These are phyloP conservation scores for Candida boleticola DNA, from an alignment of 805 yeast genomes.

Conservation along the genomic window DNA sequence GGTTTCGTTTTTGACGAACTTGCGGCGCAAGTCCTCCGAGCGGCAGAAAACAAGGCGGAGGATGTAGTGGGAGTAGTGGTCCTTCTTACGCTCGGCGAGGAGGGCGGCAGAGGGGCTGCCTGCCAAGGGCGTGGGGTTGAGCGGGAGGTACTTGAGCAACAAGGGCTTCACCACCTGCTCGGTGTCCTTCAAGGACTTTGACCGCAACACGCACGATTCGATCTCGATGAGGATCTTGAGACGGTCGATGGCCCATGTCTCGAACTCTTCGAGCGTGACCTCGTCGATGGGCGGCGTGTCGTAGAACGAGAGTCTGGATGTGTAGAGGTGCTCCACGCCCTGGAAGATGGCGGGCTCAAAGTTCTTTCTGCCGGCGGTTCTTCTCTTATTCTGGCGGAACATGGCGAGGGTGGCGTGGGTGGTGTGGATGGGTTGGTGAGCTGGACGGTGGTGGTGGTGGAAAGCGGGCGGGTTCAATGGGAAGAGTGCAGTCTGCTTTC, in stretches of 20 bases:
- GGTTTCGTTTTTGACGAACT: slow-evolving; percentile 77
- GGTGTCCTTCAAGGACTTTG: slow-evolving; percentile 61
- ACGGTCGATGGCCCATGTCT: slow-evolving; percentile 93
- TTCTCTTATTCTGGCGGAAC: slow-evolving; percentile 74
- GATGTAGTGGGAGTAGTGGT: slow-evolving; percentile 88
- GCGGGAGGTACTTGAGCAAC: slow-evolving; percentile 63
- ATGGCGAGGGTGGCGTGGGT: no score
- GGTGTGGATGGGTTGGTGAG: not conserved
- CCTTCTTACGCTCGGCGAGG: slow-evolving; percentile 71
- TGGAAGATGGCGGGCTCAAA: slow-evolving; percentile 43
- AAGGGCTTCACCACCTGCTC: slow-evolving; percentile 65
- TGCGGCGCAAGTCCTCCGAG: slow-evolving; percentile 73
- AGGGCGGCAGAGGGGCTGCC: slow-evolving; percentile 18
- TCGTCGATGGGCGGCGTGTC: slow-evolving; percentile 76
- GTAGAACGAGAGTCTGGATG: slow-evolving; percentile 71
- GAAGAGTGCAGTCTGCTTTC: not conserved
- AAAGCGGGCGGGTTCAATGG: no score
- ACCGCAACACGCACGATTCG: slow-evolving; percentile 69
- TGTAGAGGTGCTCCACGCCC: slow-evolving; percentile 35
- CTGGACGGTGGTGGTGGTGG: not conserved
- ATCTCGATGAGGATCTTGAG: slow-evolving; percentile 79
- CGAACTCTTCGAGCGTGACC: slow-evolving; percentile 89
- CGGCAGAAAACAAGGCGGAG: slow-evolving; percentile 88
- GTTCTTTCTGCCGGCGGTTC: slow-evolving; percentile 71
- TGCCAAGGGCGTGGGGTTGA: slow-evolving; percentile 29